Percentiles rank a stretch among this genome's conserved stretches.
These are phyloP conservation scores for Starmerella sp. DNA, from an alignment of 805 yeast genomes.

Conservation along the genomic window DNA sequence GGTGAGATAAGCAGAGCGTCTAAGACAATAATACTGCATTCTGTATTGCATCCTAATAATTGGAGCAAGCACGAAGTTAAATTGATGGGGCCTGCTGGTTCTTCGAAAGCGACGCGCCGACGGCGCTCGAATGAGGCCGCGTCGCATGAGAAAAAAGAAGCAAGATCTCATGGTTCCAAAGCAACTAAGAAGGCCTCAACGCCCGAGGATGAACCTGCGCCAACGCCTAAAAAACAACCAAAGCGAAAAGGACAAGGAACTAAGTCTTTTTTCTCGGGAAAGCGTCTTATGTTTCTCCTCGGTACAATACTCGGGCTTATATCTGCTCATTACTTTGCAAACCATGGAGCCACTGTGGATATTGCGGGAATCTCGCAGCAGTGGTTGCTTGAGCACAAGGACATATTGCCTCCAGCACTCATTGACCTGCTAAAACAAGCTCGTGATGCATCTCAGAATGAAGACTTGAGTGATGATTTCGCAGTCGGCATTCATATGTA, in stretches of 20 bases:
- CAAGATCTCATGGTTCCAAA: not conserved
- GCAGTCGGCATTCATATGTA: slow-evolving; percentile 71
- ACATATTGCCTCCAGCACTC: slow-evolving; percentile 55
- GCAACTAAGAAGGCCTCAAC: not conserved
- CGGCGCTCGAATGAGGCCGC: not conserved
- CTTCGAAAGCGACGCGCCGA: not conserved
- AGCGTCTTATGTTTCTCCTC: slow-evolving; percentile 49
- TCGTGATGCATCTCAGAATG: slow-evolving; percentile 31
- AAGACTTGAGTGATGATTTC: slow-evolving; percentile 57
- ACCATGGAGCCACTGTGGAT: slow-evolving; percentile 21
- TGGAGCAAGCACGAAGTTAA: not conserved
- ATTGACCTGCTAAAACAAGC: slow-evolving; percentile 49
- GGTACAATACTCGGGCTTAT: slow-evolving; percentile 66
- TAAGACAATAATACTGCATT: not conserved
- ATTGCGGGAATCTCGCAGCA: slow-evolving; percentile 21
- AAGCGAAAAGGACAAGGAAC: slow-evolving; percentile 2
- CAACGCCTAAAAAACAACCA: not conserved
- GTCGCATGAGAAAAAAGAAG: not conserved
- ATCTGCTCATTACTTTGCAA: slow-evolving; percentile 53
- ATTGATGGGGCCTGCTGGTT: not conserved
- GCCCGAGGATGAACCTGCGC: not conserved
- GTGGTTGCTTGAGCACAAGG: slow-evolving; percentile 32
- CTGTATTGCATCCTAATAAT: too few relatives aligned
- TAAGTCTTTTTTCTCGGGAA: slow-evolving; percentile 28
- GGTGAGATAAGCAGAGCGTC: not conserved